Percentiles rank a stretch among this genome's conserved stretches.
Conservation (phyloP, 306 rosid species). For the Prunus dulcis region DNA sequence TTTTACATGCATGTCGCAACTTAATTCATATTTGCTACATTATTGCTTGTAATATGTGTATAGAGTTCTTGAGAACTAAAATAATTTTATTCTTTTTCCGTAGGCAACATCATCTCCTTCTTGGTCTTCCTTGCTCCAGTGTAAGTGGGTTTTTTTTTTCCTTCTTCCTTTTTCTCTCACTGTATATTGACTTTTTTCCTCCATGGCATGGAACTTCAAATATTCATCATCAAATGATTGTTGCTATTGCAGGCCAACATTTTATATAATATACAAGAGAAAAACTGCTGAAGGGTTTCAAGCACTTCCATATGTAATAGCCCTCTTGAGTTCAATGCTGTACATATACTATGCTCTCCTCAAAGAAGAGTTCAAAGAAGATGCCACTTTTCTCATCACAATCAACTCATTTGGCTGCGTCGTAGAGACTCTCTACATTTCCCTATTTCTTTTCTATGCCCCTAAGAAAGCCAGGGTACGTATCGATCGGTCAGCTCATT, state of each 20-base stretch:
- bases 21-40: background rate
- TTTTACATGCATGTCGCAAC: background rate
- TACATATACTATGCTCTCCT: slow-evolving; percentile 86
- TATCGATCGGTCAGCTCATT: background rate
- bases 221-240: background rate
- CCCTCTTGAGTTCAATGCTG: slow-evolving; percentile 77
- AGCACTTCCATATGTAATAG: slow-evolving; percentile 79
- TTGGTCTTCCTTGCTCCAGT: slow-evolving; percentile 85
- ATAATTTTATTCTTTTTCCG: background rate
- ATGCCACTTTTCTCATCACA: slow-evolving; percentile 70
- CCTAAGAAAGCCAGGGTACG: slow-evolving; percentile 64
- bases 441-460: slow-evolving; percentile 59
- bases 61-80: background rate
- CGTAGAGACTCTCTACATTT: slow-evolving; percentile 57
- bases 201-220: background rate
- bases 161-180: background rate
- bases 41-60: background rate
- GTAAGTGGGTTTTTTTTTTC: slow-evolving; percentile 39
- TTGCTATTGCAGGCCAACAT: slow-evolving; percentile 61
- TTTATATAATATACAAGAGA: slow-evolving; percentile 68
- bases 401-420: slow-evolving; percentile 79
- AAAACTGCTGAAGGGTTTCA: slow-evolving; percentile 82
- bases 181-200: background rate
- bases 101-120: slow-evolving; percentile 84
- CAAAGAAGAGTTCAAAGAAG: slow-evolving; percentile 53